A percentile compares a stretch with the other conserved stretches of the same genome.
Evolutionary conservation across 2,329 filamentous ascomycete genomes (phyloP).

Genomic region (Fusarium neocosmosporiellum): DNA sequence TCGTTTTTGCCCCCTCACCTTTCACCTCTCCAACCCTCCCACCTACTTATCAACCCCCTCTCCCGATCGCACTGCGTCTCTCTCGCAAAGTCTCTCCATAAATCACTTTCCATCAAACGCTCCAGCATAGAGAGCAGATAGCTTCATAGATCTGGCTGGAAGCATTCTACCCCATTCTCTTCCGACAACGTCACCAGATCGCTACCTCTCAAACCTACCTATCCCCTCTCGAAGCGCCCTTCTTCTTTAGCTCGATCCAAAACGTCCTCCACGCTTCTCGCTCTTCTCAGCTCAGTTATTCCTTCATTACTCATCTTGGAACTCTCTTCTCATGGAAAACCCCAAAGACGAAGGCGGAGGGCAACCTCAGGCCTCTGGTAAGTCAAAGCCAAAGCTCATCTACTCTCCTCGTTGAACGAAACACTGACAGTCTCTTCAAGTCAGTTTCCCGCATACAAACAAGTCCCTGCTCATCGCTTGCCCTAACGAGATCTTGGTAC

Average conservation of each 20-base stretch:
- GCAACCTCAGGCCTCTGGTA: neutral
- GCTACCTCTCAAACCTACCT: neutral
- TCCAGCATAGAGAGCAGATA: neutral
- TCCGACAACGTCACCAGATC: neutral
- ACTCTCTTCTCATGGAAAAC: neutral
- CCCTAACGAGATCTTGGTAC: neutral
- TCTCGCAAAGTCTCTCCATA: neutral
- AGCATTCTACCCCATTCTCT: neutral
- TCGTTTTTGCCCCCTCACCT: neutral
- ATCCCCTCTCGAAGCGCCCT: neutral
- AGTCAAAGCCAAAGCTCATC: neutral
- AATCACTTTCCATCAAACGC: neutral
- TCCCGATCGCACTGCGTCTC: neutral
- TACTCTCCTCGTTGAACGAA: neutral
- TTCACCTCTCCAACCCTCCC: neutral
- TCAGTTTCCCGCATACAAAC: neutral
- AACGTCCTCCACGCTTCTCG: neutral
- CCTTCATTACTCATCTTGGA: neutral
- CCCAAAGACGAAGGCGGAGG: neutral
- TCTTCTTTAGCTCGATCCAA: neutral
- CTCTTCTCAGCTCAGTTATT: neutral
- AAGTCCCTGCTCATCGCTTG: neutral
- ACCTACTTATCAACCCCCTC: no score
- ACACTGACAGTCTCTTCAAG: neutral
- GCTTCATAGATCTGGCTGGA: neutral